Evolutionary conservation across 2,329 filamentous ascomycete genomes (phyloP), one percentile per base, ranked within the genome.

Genomic region (Aspergillus puulaauensis): DNA sequence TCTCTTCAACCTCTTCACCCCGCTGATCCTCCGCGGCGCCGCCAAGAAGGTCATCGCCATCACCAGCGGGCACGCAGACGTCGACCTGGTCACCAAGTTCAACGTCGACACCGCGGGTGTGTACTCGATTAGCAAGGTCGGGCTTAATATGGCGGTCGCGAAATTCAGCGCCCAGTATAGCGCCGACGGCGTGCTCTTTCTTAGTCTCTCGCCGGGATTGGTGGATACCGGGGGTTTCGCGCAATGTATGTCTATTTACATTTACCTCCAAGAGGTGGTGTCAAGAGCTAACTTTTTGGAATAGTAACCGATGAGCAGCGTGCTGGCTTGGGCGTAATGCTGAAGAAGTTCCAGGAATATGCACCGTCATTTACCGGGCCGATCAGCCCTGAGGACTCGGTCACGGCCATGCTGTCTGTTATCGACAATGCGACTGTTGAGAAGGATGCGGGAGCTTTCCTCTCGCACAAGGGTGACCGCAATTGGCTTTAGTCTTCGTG

Each of bases 11-110:
- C 74, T 84, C 0, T 79, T 82, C 68, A 82, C 82, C 61, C 62
- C 79, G 1, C 85, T 83, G 65, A 70, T 88, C 33, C 69, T 75
- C 1, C 79, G 82, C 46, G 79, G 84, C 4, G 64, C 69, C 1
- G 65, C 60, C 12, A 86, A 86, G 68, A 86, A 86, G 65, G 73
- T 85, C n/a, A 76, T 83, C 24, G 64, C 75, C 21, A 76, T 87
- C 5, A 77, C 79, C 6, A 79, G 68, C 0, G 83, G 82, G 21
- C 56, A 77, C 43, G 80, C 78, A 0, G 83, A 86, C 57, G 17
- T 73, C 0, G 77, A 82, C 2, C 53, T 82, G 2, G 74, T 72
- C 54, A 72, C 70, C 12, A 54, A 78, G 0, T 67, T 63, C 17
- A 71, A 74, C 0, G 61, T 84, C 44, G 66, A 73, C 0, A 51